Evolutionary conservation across 1,139 yeast genomes (phyloP).

Genomic region (Magnusiomyces ingens): DNA sequence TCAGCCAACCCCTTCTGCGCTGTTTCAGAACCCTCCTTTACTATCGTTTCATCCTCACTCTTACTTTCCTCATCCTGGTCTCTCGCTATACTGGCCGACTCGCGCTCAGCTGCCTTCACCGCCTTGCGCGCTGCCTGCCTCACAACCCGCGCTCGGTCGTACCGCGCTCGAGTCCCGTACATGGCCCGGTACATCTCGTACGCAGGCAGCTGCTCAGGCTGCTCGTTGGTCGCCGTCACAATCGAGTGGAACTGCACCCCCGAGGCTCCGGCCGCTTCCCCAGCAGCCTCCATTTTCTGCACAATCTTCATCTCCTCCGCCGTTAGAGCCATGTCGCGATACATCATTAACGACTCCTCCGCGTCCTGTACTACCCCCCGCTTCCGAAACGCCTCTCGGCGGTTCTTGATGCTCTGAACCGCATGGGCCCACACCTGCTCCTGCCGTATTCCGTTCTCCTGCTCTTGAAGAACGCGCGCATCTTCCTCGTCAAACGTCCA

Average conservation of each 20-base stretch:
- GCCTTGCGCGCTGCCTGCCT: neutral
- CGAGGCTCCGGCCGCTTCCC: neutral
- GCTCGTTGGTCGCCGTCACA: neutral
- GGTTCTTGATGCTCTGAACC: conserved; percentile 20
- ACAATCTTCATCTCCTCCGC: neutral
- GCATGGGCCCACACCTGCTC: neutral
- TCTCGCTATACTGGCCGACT: too few relatives aligned
- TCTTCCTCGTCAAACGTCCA: conserved; percentile 19
- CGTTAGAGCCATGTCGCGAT: neutral
- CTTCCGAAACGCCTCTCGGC: conserved; percentile 21
- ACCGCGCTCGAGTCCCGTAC: neutral
- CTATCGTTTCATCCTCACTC: neutral
- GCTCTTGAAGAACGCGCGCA: conserved; percentile 9
- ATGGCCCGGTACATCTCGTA: neutral
- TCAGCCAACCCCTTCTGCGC: neutral
- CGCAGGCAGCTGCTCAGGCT: neutral
- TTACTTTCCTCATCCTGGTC: neutral
- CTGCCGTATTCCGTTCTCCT: neutral
- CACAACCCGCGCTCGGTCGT: neutral
- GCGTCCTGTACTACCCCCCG: conserved; percentile 16
- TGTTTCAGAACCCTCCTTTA: neutral
- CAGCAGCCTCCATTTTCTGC: neutral
- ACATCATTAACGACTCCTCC: neutral
- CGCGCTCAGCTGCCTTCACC: too few relatives aligned
- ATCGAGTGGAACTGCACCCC: neutral